Evolutionary conservation across 768 basidiomycete genomes (phyloP).

Genomic region (Termitomyces sp.): DNA sequence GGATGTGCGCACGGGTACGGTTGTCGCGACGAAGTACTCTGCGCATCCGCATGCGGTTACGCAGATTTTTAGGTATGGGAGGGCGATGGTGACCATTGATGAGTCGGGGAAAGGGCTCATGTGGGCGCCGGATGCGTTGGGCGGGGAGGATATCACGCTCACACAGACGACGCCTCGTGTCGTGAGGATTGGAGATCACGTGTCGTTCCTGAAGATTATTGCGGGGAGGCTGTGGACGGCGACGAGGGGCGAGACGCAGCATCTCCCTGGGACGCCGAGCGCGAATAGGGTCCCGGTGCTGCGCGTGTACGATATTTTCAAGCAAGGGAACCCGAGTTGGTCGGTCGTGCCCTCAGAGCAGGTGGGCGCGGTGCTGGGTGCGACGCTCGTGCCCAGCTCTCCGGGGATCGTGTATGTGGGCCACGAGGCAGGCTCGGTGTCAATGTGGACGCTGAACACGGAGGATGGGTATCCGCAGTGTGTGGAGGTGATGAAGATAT

Average conservation of each 20-base stretch:
- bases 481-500: constrained; percentile 75
- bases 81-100: constrained; percentile 4
- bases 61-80: constrained; percentile 50
- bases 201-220: constrained; percentile 74
- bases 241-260: constrained; percentile 48
- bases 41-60: constrained; percentile 68
- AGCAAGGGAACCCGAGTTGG: constrained; percentile 52
- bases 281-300: constrained; percentile 67
- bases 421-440: constrained; percentile 89
- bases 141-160: constrained; percentile 44
- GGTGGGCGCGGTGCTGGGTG: constrained; percentile 81
- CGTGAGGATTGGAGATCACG: constrained; percentile 75
- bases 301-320: constrained; percentile 76
- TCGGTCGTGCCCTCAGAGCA: constrained; percentile 63
- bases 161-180: constrained; percentile 51
- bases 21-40: constrained; percentile 56
- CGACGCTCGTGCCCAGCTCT: constrained; percentile 68
- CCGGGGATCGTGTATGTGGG: constrained; percentile 76
- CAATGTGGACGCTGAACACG: constrained; percentile 68
- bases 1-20: constrained; percentile 60
- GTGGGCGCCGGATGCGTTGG: constrained; percentile 52
- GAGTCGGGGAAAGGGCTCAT: constrained; percentile 82
- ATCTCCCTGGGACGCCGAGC: constrained; percentile 24
- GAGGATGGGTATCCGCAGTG: constrained; percentile 62
- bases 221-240: constrained; percentile 72